A percentile compares a stretch with the other conserved stretches of the same genome.
phyloP scores from a whole-genome alignment of 495 filamentous ascomycete genomes.

The Lasiosphaeria hispida region DNA sequence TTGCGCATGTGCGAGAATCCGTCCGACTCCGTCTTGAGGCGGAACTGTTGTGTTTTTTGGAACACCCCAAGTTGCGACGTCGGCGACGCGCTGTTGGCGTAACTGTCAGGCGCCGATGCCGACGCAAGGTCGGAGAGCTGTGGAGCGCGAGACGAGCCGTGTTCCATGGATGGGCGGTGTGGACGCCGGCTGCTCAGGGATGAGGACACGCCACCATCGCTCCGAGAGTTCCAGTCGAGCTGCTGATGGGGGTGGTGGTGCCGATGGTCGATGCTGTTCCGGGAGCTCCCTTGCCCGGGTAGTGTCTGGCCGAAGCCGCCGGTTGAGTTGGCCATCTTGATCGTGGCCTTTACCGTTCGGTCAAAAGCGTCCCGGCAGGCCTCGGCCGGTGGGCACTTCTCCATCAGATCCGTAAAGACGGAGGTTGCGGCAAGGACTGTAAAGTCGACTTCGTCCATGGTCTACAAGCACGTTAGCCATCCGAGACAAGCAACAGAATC shows the following conservation, averaged over 20 bases:
- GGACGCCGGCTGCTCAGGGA: slow-evolving; percentile 15
- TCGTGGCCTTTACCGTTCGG: slow-evolving; percentile 89
- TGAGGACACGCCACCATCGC: no score
- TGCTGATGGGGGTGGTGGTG: slow-evolving; percentile 6
- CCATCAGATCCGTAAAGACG: slow-evolving; percentile 42
- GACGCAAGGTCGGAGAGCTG: slow-evolving; percentile 8
- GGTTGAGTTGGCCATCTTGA: slow-evolving; percentile 83
- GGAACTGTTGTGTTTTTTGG: slow-evolving; percentile 25
- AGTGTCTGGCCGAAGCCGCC: slow-evolving; percentile 66
- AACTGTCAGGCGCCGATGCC: slow-evolving; percentile 22
- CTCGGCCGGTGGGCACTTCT: slow-evolving; percentile 43
- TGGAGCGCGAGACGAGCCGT: slow-evolving; percentile 2
- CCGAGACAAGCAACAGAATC: neutral
- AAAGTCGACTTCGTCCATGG: slow-evolving; percentile 93
- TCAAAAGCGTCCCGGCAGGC: slow-evolving; percentile 94
- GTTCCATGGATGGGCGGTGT: slow-evolving; percentile 17
- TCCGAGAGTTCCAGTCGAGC: slow-evolving; percentile 8
- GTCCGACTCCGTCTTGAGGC: slow-evolving; percentile 39
- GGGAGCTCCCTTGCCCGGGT: no score
- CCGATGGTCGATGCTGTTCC: neutral
- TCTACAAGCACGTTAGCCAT: slow-evolving; percentile 51
- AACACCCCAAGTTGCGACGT: slow-evolving; percentile 17
- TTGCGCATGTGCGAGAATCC: slow-evolving; percentile 37
- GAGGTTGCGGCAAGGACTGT: slow-evolving; percentile 90
- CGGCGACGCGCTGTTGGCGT: slow-evolving; percentile 24